A percentile compares a stretch with the other conserved stretches of the same genome.
These are phyloP conservation scores for Arabidopsis arenosa DNA, from an alignment of 345 rosid genomes.

Conservation along the genomic window DNA sequence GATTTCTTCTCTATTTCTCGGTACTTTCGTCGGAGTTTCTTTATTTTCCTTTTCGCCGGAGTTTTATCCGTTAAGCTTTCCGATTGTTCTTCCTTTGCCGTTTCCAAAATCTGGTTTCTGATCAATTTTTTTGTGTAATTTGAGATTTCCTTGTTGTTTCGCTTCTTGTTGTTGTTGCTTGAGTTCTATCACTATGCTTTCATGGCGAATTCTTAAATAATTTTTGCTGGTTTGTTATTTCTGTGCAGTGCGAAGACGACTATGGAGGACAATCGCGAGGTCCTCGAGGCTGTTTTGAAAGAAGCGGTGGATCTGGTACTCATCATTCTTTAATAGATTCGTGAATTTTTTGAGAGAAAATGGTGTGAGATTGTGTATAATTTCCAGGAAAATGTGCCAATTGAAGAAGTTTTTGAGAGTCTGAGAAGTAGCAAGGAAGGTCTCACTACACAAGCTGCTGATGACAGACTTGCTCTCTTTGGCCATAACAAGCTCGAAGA, in stretches of 20 bases:
- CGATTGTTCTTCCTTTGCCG: neutral
- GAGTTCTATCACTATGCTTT: neutral
- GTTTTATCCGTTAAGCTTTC: neutral
- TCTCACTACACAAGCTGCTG: slow-evolving; percentile 78
- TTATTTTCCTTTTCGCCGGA: neutral
- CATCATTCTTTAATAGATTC: slow-evolving; percentile 50
- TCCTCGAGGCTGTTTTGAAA: slow-evolving; percentile 89
- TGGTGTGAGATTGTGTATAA: neutral
- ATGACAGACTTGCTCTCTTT: slow-evolving; percentile 85
- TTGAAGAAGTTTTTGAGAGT: slow-evolving; percentile 91
- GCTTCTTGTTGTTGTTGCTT: neutral
- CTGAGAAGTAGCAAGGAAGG: slow-evolving; percentile 95
- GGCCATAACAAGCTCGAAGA: slow-evolving; percentile 98
- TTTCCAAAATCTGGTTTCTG: neutral
- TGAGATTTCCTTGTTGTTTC: neutral
- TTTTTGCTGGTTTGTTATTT: neutral
- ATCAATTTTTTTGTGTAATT: neutral
- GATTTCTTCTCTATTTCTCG: neutral
- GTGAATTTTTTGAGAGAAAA: slow-evolving; percentile 22
- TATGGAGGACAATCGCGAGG: slow-evolving; percentile 79
- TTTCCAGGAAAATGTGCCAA: slow-evolving; percentile 92
- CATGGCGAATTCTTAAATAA: neutral
- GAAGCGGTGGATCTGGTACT: slow-evolving; percentile 98
- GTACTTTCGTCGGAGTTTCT: neutral
- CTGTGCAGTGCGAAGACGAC: slow-evolving; percentile 4